phyloP scores from a whole-genome alignment of 176 grass and related monocot species.

The Oryza glumipatula region DNA sequence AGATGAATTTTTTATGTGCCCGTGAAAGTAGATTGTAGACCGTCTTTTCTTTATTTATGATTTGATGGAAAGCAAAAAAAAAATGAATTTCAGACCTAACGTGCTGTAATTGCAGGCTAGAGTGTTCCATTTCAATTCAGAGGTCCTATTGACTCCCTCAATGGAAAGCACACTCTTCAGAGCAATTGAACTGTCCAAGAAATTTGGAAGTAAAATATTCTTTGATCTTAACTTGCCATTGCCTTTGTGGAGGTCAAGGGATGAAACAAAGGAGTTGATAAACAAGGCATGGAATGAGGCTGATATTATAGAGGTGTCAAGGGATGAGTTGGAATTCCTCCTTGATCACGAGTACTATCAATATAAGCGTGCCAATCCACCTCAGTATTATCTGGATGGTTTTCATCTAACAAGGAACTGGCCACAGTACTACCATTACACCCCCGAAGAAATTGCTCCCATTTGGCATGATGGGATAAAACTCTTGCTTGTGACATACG shows the following conservation, averaged over 20 bases:
- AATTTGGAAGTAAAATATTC: constrained; percentile 69
- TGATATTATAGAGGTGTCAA: constrained; percentile 84
- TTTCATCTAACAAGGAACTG: constrained; percentile 65
- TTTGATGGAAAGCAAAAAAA: neutral
- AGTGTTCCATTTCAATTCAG: constrained; percentile 94
- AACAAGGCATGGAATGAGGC: constrained; percentile 70
- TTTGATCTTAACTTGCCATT: constrained; percentile 93
- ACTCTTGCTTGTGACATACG: constrained; percentile 73
- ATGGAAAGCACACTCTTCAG: constrained; percentile 76
- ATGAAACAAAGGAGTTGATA: constrained; percentile 73
- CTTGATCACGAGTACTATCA: constrained; percentile 82
- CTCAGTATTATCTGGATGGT: constrained; percentile 81
- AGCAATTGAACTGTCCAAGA: constrained; percentile 77
- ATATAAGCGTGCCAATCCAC: constrained; percentile 68
- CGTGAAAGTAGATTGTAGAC: neutral
- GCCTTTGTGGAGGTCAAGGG: constrained; percentile 75
- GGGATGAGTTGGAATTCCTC: constrained; percentile 90
- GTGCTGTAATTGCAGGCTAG: constrained; percentile 57
- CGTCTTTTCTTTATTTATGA: constrained; percentile 13
- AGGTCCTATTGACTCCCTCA: constrained; percentile 58
- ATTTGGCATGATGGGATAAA: constrained; percentile 85
- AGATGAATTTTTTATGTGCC: neutral
- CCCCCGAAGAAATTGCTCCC: constrained; percentile 71
- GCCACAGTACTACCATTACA: constrained; percentile 67
- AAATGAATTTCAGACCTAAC: constrained; percentile 40